Percentiles rank a stretch among this genome's conserved stretches.
Conservation (phyloP, 1,284 basidiomycete genomes). For the Ceraceosorus bombacis region DNA sequence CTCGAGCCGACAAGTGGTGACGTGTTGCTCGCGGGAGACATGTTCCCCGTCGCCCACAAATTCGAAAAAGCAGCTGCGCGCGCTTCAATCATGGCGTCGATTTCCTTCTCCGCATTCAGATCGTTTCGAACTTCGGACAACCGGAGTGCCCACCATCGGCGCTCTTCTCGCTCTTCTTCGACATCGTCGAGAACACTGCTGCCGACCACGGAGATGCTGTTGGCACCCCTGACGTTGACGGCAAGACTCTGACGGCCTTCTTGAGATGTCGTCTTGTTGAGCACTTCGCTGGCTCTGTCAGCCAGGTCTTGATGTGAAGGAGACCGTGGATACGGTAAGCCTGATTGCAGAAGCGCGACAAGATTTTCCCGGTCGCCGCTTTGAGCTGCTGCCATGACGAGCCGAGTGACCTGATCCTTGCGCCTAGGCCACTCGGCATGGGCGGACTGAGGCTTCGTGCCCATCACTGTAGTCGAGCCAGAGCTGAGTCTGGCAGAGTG, state of each 20-base stretch:
- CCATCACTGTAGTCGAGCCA: not conserved
- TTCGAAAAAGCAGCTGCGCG: not conserved
- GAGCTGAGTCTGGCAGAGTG: not conserved
- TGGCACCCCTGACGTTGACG: constrained; percentile 97
- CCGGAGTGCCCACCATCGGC: constrained; percentile 12
- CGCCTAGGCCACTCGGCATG: constrained; percentile 17
- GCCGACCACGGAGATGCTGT: constrained; percentile 99
- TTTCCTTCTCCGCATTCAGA: constrained; percentile 3
- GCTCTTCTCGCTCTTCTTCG: constrained; percentile 61
- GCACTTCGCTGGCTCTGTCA: constrained; percentile 29
- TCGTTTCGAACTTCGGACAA: constrained; percentile 7
- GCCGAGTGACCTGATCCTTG: constrained; percentile 11
- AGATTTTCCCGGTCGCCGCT: constrained; percentile 11
- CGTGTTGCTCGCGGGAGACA: too few relatives aligned
- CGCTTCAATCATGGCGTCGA: constrained; percentile 12
- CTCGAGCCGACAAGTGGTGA: too few relatives aligned
- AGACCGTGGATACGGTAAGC: constrained; percentile 16
- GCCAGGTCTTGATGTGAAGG: constrained; percentile 18
- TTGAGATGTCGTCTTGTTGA: constrained; percentile 44
- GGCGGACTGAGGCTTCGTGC: constrained; percentile 4
- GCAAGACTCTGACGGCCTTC: constrained; percentile 90
- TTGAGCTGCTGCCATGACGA: constrained; percentile 15
- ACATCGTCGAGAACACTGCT: constrained; percentile 98
- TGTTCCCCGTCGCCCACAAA: too few relatives aligned
- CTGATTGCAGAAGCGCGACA: constrained; percentile 15